Evolutionary conservation across 2,329 filamentous ascomycete species (phyloP), one percentile per base, ranked within the genome.

Genomic region (Niveomyces coronatus): DNA sequence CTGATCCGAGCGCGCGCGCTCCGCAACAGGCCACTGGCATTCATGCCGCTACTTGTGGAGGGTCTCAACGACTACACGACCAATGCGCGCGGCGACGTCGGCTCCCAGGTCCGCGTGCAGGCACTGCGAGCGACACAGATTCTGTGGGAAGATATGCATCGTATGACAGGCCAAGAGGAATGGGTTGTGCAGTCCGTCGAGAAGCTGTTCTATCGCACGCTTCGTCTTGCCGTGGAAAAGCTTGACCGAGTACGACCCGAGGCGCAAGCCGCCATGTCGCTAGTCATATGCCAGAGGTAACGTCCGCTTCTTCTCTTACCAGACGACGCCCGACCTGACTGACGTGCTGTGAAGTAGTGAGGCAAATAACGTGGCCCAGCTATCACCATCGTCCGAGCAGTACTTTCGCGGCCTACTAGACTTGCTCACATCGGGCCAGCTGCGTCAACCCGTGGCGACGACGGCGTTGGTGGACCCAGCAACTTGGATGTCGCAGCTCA

Each of bases 61-160:
- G 76, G 80, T 0, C 61, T 98, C 19, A 82, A 89, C 47, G 88
- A 98, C 54, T 96, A 96, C 53, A 94, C 85, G 0, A 88, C 85
- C 4, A 89, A 85, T 47, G 80, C 88, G 11, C 71, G 87, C 40
- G 91, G 91, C 13, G 91, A 98, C 52, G 73, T 96, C 34, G 91
- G 91, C 5, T 94, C 88, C 0, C 74, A 88, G 37, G 82, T 94
- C 4, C 74, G 91, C 4, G 65, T 89, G 5, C 82, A 88, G 56
- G 88, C 85, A 17, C 70, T 95, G 10, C 71, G 80, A 54, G 88
- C 85, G 13, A 74, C 89, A 1, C 74, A 74, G 43, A 76, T 76
- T 3, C 66, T 86, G 2, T 76, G 71, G 61, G 53, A 53, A 23
- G 55, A 54, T 6, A 61, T 62, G 27, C 44, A 41, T 1, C 40